phyloP scores from a whole-genome alignment of 2,329 filamentous ascomycete genomes.

The Coleophoma eucalyptorum region DNA sequence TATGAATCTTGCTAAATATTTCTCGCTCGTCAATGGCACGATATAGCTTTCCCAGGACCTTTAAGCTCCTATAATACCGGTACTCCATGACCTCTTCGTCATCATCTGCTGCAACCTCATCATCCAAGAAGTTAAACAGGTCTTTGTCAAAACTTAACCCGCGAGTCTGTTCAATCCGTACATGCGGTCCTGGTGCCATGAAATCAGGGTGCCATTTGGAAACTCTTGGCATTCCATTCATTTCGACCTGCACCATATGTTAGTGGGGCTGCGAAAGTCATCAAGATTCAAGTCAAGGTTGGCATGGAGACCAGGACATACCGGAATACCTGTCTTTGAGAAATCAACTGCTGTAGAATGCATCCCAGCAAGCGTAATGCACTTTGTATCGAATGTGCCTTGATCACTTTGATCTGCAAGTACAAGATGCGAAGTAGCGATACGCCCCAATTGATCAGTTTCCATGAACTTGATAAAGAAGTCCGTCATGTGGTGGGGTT shows the following conservation, averaged over 20 bases:
- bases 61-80: slow-evolving; percentile 63
- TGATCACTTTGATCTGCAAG: slow-evolving; percentile 51
- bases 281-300: not conserved
- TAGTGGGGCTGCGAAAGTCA: not conserved
- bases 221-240: slow-evolving; percentile 18
- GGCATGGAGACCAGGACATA: slow-evolving; percentile 22
- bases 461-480: slow-evolving; percentile 81
- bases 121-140: not conserved
- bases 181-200: slow-evolving; percentile 44
- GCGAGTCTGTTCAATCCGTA: slow-evolving; percentile 32
- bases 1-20: slow-evolving; percentile 42
- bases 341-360: slow-evolving; percentile 73
- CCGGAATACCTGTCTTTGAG: slow-evolving; percentile 67
- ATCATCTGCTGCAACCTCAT: slow-evolving; percentile 41
- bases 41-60: slow-evolving; percentile 68
- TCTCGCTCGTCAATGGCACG: slow-evolving; percentile 68
- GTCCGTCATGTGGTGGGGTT: slow-evolving; percentile 63
- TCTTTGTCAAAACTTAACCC: slow-evolving; percentile 18
- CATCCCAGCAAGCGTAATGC: slow-evolving; percentile 53
- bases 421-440: slow-evolving; percentile 61
- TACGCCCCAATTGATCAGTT: slow-evolving; percentile 60
- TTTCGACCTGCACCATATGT: slow-evolving; percentile 15
- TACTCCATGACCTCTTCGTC: slow-evolving; percentile 39
- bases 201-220: slow-evolving; percentile 43
- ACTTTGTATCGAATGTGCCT: slow-evolving; percentile 51